Conservation (phyloP, 1,284 basidiomycete genomes). For the Stereum hirsutum region DNA sequence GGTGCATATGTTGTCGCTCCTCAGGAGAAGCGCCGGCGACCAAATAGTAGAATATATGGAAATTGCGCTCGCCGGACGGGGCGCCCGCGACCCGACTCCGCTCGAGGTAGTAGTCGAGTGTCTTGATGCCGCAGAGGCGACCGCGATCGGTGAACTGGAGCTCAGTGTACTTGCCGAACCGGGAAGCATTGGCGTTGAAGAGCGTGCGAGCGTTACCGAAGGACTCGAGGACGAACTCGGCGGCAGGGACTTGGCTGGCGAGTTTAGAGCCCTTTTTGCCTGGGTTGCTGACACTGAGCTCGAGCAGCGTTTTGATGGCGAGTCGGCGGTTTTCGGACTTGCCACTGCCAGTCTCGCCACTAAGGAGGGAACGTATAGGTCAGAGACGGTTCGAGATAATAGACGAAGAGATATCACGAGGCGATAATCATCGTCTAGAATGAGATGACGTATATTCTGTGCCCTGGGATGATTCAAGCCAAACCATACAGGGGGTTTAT, state of each 20-base stretch:
- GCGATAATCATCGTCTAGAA: no score
- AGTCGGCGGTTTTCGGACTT: slow-evolving; percentile 88
- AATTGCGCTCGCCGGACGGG: slow-evolving; percentile 86
- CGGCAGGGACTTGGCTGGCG: slow-evolving; percentile 78
- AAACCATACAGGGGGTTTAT: no score
- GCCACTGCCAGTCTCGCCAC: slow-evolving; percentile 88
- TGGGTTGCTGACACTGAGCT: slow-evolving; percentile 79
- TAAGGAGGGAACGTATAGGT: slow-evolving; percentile 28
- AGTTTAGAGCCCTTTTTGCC: slow-evolving; percentile 95
- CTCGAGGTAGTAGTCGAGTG: slow-evolving; percentile 96
- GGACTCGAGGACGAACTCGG: slow-evolving; percentile 90
- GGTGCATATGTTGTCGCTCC: slow-evolving; percentile 80
- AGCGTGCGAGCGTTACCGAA: slow-evolving; percentile 89
- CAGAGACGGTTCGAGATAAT: no score
- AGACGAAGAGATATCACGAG: no score
- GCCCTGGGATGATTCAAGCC: no score
- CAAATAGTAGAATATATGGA: slow-evolving; percentile 96
- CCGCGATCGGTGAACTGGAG: slow-evolving; percentile 91
- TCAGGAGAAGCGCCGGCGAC: slow-evolving; percentile 84
- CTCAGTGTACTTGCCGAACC: slow-evolving; percentile 91
- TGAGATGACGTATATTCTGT: no score
- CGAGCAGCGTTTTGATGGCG: slow-evolving; percentile 85
- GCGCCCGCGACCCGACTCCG: slow-evolving; percentile 75
- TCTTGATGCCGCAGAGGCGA: slow-evolving; percentile 85
- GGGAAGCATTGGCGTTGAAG: slow-evolving; percentile 86